Base-by-base conservation (phyloP, 208 protist genomes). In the Crithidia bombi region DNA sequence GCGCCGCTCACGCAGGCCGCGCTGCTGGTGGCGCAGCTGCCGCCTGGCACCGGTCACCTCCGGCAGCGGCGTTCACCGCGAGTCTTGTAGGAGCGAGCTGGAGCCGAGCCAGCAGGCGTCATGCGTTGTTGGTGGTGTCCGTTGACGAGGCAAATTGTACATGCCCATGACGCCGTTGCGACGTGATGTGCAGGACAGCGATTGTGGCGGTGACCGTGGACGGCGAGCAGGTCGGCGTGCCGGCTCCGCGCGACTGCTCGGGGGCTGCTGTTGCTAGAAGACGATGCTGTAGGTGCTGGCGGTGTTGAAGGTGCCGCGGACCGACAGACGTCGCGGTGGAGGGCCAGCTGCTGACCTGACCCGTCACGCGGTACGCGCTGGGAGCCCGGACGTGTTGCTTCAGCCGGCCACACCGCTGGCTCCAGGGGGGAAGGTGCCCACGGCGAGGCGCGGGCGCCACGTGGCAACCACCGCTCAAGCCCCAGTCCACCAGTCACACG, bases 71-170 rank as follows among this genome's bases (percentile, higher is more conserved):
- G 78, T 67, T 44, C 67, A 63, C 50, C 44, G 0, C 43, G 56
- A 28, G 79, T 51, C 44, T 32, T 50, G 25, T 3, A 14, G 56
- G n/a, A 75, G 70, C 26, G 58, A 33, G n/a, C 36, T 75, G 47
- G 72, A 62, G 63, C 66, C 67, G 32, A 68, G 64, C n/a, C 63
- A 83, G 54, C n/a, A 72, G 70, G 11, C n/a, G n/a, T n/a, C n/a
- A n/a, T n/a, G 67, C 65, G 33, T 51, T 38, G 28, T 32, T 74
- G 23, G 23, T 51, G 17, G n/a, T 41, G 21, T 81, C 70, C 39
- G n/a, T 66, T 55, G 38, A 81, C 79, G 11, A 78, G 66, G 43
- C n/a, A 80, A 56, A 41, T 36, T 43, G 68, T 63, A 81, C 79
- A 81, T 81, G 46, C 75, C 75, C 75, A 85, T 78, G 28, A 57